These are phyloP conservation scores for Clonostachys rosea DNA, from an alignment of 2,329 filamentous ascomycete species.

Conservation along the genomic window DNA sequence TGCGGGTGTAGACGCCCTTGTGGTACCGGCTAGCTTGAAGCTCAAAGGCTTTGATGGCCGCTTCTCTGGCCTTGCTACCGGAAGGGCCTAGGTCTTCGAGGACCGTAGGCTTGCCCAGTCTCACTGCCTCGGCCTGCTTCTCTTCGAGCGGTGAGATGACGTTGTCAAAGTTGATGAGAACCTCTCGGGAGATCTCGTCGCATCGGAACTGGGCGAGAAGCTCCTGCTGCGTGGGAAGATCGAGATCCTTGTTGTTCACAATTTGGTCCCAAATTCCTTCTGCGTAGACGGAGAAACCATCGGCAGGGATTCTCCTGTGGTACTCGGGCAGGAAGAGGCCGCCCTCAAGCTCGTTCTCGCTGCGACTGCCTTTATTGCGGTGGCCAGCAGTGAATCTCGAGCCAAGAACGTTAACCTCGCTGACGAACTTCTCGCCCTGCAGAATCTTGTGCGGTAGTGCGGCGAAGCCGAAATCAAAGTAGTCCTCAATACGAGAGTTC, in stretches of 20 bases:
- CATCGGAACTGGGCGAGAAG: conserved; percentile 95
- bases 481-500: conserved; percentile 85
- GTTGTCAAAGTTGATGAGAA: conserved; percentile 77
- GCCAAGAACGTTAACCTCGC: conserved; percentile 75
- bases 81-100: conserved; percentile 69
- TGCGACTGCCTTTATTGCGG: conserved; percentile 57
- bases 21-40: conserved; percentile 90
- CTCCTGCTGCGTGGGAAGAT: conserved; percentile 95
- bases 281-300: conserved; percentile 93
- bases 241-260: conserved; percentile 96
- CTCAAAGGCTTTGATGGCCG: conserved; percentile 80
- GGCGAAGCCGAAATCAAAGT: conserved; percentile 97
- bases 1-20: conserved; percentile 88
- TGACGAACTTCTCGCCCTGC: conserved; percentile 84
- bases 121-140: conserved; percentile 70
- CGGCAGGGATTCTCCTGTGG: conserved; percentile 90
- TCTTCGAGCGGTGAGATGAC: conserved; percentile 82
- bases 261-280: conserved; percentile 98
- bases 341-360: conserved; percentile 70
- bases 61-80: conserved; percentile 67
- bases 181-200: conserved; percentile 92
- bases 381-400: conserved; percentile 79
- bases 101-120: conserved; percentile 68
- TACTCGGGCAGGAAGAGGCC: conserved; percentile 91
- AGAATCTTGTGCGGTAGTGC: conserved; percentile 95